A percentile compares a stretch with the other conserved stretches of the same genome.
Conservation (phyloP, 495 filamentous ascomycete genomes). For the Penicillium ucsense region DNA sequence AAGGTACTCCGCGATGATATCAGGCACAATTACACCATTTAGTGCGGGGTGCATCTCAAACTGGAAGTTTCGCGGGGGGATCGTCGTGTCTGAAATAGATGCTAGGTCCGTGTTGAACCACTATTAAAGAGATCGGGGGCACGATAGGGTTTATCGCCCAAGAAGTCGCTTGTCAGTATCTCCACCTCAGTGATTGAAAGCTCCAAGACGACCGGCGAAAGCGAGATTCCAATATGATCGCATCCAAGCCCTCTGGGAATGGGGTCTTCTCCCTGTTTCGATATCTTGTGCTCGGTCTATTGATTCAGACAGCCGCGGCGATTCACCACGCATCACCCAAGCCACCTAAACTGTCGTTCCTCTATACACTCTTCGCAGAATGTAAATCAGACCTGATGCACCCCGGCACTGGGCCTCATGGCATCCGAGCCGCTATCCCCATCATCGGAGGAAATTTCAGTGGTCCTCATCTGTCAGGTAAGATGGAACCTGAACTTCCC, state of each 20-base stretch:
- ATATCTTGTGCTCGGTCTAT: neutral
- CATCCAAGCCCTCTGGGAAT: neutral
- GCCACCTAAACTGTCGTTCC: slow-evolving; percentile 17
- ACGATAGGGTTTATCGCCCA: no score
- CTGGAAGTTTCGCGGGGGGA: no score
- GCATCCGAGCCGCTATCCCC: slow-evolving; percentile 17
- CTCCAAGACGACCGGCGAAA: no score
- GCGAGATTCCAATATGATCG: neutral
- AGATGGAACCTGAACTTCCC: no score
- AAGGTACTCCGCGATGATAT: no score
- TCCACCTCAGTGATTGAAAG: no score
- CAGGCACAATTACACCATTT: no score
- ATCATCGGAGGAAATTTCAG: slow-evolving; percentile 27
- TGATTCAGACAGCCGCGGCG: neutral
- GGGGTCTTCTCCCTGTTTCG: neutral
- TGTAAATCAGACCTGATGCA: slow-evolving; percentile 15
- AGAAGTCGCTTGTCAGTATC: no score
- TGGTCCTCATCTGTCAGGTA: slow-evolving; percentile 19
- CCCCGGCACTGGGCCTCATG: slow-evolving; percentile 10
- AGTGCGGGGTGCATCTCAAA: no score
- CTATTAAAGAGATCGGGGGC: no score
- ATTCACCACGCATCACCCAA: neutral
- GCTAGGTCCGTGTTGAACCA: no score
- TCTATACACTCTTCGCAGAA: slow-evolving; percentile 22
- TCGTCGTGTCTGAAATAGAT: no score